Percentiles rank a stretch among this genome's conserved stretches.
Evolutionary conservation across 768 basidiomycete species (phyloP).

Genomic region (Russula vinacea): DNA sequence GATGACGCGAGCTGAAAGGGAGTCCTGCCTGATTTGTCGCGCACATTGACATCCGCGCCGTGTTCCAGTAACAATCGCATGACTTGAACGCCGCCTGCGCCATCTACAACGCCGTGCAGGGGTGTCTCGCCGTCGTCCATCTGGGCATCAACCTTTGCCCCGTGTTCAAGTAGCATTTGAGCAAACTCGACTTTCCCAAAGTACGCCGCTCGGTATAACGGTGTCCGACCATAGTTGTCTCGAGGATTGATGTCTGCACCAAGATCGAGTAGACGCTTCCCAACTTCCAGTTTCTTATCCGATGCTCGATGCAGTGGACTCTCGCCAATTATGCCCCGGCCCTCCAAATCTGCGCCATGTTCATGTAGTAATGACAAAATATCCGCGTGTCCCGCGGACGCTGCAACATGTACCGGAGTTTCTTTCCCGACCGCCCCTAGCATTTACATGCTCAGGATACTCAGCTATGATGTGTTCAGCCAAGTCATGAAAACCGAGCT

Average conservation of each 20-base stretch:
- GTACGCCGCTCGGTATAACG: background rate
- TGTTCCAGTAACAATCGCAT: too few species aligned
- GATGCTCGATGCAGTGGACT: background rate
- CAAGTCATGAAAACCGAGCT: background rate
- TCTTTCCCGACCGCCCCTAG: background rate
- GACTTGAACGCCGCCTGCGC: too few species aligned
- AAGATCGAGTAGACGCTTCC: background rate
- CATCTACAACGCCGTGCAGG: too few species aligned
- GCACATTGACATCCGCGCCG: too few species aligned
- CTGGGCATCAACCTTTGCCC: too few species aligned
- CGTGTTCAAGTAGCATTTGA: too few species aligned
- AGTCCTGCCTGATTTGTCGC: too few species aligned
- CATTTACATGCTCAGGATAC: background rate
- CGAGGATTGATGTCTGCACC: background rate
- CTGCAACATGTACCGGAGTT: background rate
- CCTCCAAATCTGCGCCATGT: background rate
- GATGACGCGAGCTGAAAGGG: too few species aligned
- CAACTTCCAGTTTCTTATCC: background rate
- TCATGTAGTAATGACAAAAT: background rate
- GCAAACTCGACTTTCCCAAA: background rate
- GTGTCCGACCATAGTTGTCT: background rate
- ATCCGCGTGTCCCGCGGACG: background rate
- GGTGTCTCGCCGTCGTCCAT: too few species aligned
- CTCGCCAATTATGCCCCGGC: rapidly evolving
- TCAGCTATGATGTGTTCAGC: background rate